Evolutionary conservation across 768 basidiomycete genomes (phyloP), one percentile per base, ranked within the genome.

Genomic region (Naganishia onofrii): DNA sequence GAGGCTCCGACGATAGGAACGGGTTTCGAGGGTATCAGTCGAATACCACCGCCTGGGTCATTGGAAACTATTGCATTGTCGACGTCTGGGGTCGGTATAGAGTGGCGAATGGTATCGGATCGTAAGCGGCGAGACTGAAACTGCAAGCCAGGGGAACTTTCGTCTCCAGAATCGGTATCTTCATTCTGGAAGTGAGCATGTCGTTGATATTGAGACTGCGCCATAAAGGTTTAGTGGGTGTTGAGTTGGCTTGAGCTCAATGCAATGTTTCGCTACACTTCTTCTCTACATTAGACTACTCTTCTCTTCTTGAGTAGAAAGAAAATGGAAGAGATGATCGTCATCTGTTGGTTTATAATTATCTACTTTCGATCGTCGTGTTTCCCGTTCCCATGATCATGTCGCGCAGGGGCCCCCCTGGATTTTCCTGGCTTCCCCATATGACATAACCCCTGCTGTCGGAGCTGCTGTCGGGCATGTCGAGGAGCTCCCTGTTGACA

Each of bases 121-220:
- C 54, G 28, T 55, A 55, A 17, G 17, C 32, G 54, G 19, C 54
- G 54, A 19, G 21, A 31, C 54, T 29, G 29, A 29, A 63, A 26
- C 13, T 63, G 60, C 42, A 63, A 44, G 23, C 60, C 60, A 12
- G 36, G 36, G 17, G 60, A 42, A n/a, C 36, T 44, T 7, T 63
- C 60, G n/a, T 63, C 42, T 1, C 38, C 60, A 12, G 26, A 63
- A 42, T 63, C 58, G 31, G 13, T 31, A 12, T 63, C 60, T 9
- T 63, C 60, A 34, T 15, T n/a, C 58, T 44, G 58, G 15, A 63
- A 63, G 38, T 63, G 60, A 36, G 60, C 60, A 29, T 44, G 60
- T 8, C 60, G 58, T 3, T 34, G 58, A 10, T 60, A 32, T 13
- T 8, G 17, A 4, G 23, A 26, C 23, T 21, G 48, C 21, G 23